Conservation (phyloP, 805 yeast species). For the Teunomyces kruisii region DNA sequence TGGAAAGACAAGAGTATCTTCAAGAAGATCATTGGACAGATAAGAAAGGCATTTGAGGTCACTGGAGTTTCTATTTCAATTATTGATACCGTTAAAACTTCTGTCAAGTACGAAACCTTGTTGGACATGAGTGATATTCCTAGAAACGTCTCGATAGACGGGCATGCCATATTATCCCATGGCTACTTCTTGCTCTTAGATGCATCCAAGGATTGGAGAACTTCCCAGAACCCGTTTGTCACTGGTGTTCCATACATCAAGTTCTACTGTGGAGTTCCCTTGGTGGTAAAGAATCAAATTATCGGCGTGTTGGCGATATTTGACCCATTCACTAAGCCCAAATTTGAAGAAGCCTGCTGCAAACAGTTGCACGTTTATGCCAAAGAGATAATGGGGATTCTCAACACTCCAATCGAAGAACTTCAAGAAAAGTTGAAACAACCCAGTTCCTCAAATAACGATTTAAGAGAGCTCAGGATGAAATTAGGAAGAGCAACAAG, state of each 20-base stretch:
- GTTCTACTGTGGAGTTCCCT: constrained; percentile 68
- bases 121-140: constrained; percentile 52
- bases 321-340: constrained; percentile 44
- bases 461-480: constrained; percentile 28
- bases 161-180: constrained; percentile 62
- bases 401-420: constrained; percentile 33
- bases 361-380: constrained; percentile 37
- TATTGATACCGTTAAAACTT: constrained; percentile 47
- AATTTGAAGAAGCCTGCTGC: constrained; percentile 35
- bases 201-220: constrained; percentile 72
- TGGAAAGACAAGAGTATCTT: constrained; percentile 47
- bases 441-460: constrained; percentile 9
- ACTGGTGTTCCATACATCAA: constrained; percentile 57
- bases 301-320: constrained; percentile 63
- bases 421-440: constrained; percentile 4
- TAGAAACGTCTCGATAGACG: constrained; percentile 60
- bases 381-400: constrained; percentile 39
- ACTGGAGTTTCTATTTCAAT: constrained; percentile 60
- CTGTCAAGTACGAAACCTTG: constrained; percentile 49
- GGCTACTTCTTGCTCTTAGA: constrained; percentile 56
- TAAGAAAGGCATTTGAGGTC: constrained; percentile 44
- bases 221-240: constrained; percentile 60
- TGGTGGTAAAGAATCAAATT: constrained; percentile 40
- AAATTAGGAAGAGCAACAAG: constrained; percentile 61
- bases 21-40: constrained; percentile 34